phyloP scores from a whole-genome alignment of 2,329 filamentous ascomycete species.

The Fusarium nanum region DNA sequence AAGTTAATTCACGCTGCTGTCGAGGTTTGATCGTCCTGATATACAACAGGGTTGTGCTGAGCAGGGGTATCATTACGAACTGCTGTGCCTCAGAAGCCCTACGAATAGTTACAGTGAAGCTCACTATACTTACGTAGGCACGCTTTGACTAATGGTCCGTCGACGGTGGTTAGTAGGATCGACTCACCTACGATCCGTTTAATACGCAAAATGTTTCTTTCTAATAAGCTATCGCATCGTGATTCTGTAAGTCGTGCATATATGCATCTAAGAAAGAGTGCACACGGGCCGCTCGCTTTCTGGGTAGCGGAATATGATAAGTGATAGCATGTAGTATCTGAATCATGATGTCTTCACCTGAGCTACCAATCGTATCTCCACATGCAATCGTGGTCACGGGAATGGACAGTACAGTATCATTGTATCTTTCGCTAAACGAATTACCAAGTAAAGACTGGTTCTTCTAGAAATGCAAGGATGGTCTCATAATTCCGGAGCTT shows the following conservation, averaged over 20 bases:
- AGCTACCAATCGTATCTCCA: constrained; percentile 8
- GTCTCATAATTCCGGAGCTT: constrained; percentile 6
- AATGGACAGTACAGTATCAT: not conserved
- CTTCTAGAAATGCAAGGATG: constrained; percentile 4
- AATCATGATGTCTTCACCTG: constrained; percentile 10
- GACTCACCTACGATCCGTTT: not conserved
- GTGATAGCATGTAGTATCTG: constrained; percentile 7
- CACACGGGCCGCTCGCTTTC: not conserved
- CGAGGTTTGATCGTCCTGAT: constrained; percentile 16
- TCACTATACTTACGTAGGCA: too few species aligned
- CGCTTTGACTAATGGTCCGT: constrained; percentile 12
- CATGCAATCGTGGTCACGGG: constrained; percentile 24
- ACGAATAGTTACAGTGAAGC: not conserved
- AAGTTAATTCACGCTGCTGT: not conserved
- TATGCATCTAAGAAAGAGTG: constrained; percentile 5
- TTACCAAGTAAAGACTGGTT: not conserved
- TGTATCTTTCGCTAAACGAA: not conserved
- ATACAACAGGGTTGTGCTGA: constrained; percentile 9
- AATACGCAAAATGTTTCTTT: not conserved
- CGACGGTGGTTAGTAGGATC: not conserved
- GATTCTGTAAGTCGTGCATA: not conserved
- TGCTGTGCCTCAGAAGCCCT: not conserved
- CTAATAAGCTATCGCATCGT: not conserved
- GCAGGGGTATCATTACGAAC: constrained; percentile 13
- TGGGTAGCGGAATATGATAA: constrained; percentile 22